These are phyloP conservation scores for Thelonectria blattea DNA, from an alignment of 2,329 filamentous ascomycete species.

Conservation along the genomic window DNA sequence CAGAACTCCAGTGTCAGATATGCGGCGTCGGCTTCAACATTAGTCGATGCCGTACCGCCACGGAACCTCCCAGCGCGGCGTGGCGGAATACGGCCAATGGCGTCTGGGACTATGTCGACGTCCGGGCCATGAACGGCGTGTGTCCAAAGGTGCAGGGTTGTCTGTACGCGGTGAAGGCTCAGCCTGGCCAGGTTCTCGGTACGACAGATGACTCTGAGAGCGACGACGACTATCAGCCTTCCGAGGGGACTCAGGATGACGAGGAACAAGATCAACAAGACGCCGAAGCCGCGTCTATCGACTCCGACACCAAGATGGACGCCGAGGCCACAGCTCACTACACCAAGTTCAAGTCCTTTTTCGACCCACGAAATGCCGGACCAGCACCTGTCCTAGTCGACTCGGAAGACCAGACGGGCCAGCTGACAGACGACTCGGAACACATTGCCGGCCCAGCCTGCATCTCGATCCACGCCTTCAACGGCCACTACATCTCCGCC, in stretches of 20 bases:
- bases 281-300: no score
- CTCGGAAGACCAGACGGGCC: constrained; percentile 3
- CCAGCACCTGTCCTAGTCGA: no score
- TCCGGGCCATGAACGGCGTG: constrained; percentile 11
- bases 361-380: no score
- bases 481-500: constrained; percentile 31
- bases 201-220: no score
- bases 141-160: background rate
- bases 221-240: no score
- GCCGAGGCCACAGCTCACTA: no score
- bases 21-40: constrained; percentile 42
- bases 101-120: background rate
- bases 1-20: constrained; percentile 34
- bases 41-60: constrained; percentile 28
- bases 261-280: no score
- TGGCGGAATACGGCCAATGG: constrained; percentile 12
- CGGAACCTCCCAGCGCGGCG: constrained; percentile 29
- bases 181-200: constrained; percentile 4
- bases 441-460: constrained; percentile 36
- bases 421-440: constrained; percentile 20
- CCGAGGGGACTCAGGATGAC: no score
- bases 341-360: no score
- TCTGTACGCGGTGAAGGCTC: background rate
- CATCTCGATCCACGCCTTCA: constrained; percentile 21
- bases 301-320: no score